Base-by-base conservation (phyloP, 2,329 filamentous ascomycete species). In the Cercospora sojina region DNA sequence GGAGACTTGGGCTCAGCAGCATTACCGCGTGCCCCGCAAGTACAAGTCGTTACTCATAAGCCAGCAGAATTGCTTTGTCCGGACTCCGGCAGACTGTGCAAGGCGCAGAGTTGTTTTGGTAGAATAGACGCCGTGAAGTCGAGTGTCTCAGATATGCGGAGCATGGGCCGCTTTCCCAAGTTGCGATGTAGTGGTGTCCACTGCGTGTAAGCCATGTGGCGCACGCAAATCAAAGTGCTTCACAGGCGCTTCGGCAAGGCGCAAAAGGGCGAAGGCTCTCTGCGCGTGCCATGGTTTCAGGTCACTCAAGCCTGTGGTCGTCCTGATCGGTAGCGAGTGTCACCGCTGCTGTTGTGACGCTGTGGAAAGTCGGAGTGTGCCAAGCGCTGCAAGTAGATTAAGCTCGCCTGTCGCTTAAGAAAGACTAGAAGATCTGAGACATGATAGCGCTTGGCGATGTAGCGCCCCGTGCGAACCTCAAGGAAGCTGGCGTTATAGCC, bases 311-410 rank as follows among this genome's bases (percentile, higher is more conserved):
- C 35, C 35, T 41, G 35, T n/a, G 58, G 65, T 57, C 62, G 23
- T 47, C 57, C 63, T 49, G 35, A 64, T 56, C 35, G n/a, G 31
- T 35, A 58, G 55, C 35, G 43, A 23, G 49, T 47, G 57, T 62
- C 61, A 51, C 49, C 56, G 18, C 27, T 60, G 51, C 53, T 12
- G 60, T 60, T 59, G 51, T 35, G 31, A 38, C 35, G 35, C 47
- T 59, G 31, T 38, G 59, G 58, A 25, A 31, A 10, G 23, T 60
- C 43, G 41, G 41, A 32, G 57, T 29, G 35, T 64, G 63, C 68
- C 65, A 64, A 69, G 68, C 18, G 53, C 67, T 51, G 67, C 69
- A 64, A 51, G 65, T 69, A 69, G 58, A 70, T 67, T 67, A 64
- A 59, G 62, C 59, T 67, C 65, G 69, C 67, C 64, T 68, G 62